Evolutionary conservation across 2,329 filamentous ascomycete genomes (phyloP), one percentile per base, ranked within the genome.

Genomic region (Ciborinia camelliae): DNA sequence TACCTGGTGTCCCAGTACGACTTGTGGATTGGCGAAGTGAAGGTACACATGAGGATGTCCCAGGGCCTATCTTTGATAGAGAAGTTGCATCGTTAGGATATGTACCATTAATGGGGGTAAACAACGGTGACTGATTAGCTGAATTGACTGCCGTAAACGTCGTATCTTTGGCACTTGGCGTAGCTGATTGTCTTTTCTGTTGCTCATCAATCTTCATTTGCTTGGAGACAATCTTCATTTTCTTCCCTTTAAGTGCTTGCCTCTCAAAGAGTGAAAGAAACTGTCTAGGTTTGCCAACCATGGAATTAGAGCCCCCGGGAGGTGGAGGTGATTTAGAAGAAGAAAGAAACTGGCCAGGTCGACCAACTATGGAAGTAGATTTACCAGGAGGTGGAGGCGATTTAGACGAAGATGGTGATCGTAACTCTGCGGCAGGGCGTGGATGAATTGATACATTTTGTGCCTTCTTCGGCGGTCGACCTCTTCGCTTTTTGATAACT

Each of bases 201-300:
- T 59, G 41, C 43, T 47, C 41, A 5, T 14, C 41, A 1, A 26
- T 26, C n/a, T 18, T 35, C 55, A 47, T 59, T 47, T 59, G 41
- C 30, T 59, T 59, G 10, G 41, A 65, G 35, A 74, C 69, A 50
- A 74, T 73, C 52, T 73, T 75, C 55, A 69, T 59, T 2, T 67
- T 64, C 64, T 71, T 73, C 10, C 72, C 72, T 59, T 74, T 71
- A n/a, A 73, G 53, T 48, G 71, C 69, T 45, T 73, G 67, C 62
- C 68, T 74, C 61, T 75, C 73, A 51, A 68, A 71, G 43, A 74
- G 57, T 4, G 72, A 73, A 41, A 73, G 66, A 30, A 72, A 59
- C 37, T 70, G 28, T 43, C 53, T 47, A 12, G 53, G 54, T 37
- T 26, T 18, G 28, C 28, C 54, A 26, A 52, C 28, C 8, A 50